phyloP scores from a whole-genome alignment of 129 eudicot genomes.

The Flaveria brownii region DNA sequence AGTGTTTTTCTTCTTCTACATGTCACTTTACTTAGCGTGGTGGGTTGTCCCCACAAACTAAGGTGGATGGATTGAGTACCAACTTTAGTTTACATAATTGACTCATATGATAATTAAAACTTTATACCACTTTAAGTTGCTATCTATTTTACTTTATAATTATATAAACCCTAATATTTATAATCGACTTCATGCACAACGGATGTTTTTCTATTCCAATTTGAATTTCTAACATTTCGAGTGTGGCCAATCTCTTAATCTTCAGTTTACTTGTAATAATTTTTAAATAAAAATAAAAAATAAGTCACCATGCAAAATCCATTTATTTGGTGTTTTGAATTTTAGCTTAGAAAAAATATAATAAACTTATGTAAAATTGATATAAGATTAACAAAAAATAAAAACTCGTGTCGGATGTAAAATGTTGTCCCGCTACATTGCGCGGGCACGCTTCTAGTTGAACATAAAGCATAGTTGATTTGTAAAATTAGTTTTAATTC shows the following conservation, averaged over 20 bases:
- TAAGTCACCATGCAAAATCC: no score
- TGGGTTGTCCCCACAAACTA: constrained; percentile 40
- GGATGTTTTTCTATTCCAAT: not conserved
- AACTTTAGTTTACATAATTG: constrained; percentile 18
- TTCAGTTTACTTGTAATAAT: no score
- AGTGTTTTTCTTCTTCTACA: not conserved
- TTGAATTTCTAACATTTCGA: not conserved
- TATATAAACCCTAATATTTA: not conserved
- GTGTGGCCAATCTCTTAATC: not conserved
- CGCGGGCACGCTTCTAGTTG: no score
- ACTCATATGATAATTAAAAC: constrained; percentile 15
- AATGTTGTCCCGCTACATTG: no score
- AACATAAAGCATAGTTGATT: no score
- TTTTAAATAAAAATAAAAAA: no score
- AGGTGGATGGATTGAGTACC: constrained; percentile 23
- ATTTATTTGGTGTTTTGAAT: no score
- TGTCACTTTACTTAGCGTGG: constrained; percentile 38
- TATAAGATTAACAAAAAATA: no score
- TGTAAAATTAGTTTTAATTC: no score
- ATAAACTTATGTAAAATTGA: no score
- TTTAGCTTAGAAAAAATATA: no score
- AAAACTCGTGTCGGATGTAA: no score
- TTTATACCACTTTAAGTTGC: not conserved
- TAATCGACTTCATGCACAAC: not conserved
- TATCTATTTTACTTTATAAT: not conserved